Conservation (phyloP, 352 stramenopile species). For the Paralagenidium karlingii region DNA sequence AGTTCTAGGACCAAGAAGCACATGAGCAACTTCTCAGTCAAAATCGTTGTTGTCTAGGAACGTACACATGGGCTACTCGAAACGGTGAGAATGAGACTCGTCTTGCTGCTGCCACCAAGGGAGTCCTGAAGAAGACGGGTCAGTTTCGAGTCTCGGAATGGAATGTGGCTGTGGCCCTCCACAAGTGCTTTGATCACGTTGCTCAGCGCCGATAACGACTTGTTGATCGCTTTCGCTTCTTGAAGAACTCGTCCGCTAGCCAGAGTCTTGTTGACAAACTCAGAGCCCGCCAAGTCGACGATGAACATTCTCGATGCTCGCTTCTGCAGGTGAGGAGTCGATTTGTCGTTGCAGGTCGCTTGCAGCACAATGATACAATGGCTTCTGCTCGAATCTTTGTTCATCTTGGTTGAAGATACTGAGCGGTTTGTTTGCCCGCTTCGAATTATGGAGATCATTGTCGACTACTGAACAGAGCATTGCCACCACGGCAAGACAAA, state of each 20-base stretch:
- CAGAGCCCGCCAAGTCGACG: constrained; percentile 26
- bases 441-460: constrained; percentile 55
- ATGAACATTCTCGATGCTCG: constrained; percentile 70
- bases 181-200: constrained; percentile 26
- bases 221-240: constrained; percentile 33
- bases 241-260: constrained; percentile 18
- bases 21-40: too few relatives aligned
- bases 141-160: constrained; percentile 2
- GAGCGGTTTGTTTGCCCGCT: constrained; percentile 43
- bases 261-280: constrained; percentile 24
- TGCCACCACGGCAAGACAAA: too few relatives aligned
- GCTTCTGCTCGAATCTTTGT: constrained; percentile 78
- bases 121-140: background rate
- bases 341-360: constrained; percentile 15
- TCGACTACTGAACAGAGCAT: too few relatives aligned
- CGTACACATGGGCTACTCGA: constrained; percentile 19
- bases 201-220: constrained; percentile 15
- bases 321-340: too few relatives aligned
- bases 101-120: background rate
- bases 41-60: too few relatives aligned
- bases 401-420: constrained; percentile 80
- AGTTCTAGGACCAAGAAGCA: too few relatives aligned
- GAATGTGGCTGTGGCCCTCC: constrained; percentile 7
- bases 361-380: constrained; percentile 61
- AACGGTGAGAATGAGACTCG: background rate